Conservation (phyloP, 2,329 filamentous ascomycete species). For the Rhynchosporium graminicola region DNA sequence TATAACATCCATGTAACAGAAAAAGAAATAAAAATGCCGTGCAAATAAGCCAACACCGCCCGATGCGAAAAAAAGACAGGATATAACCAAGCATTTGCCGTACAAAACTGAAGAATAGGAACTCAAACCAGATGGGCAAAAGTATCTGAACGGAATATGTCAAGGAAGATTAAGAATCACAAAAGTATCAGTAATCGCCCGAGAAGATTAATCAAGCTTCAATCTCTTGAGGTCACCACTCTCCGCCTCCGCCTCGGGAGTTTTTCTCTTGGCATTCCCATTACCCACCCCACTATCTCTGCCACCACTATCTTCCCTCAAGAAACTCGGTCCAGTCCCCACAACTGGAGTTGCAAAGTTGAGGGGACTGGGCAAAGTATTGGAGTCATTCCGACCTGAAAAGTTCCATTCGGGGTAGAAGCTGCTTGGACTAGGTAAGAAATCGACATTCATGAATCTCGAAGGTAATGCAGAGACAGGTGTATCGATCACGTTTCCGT, state of each 20-base stretch:
- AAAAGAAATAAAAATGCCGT: constrained; percentile 1
- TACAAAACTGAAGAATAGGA: constrained; percentile 1
- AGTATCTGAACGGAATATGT: not conserved
- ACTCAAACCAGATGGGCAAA: constrained; percentile 5
- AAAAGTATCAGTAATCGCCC: too few species aligned
- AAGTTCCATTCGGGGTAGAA: constrained; percentile 94
- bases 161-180: not conserved
- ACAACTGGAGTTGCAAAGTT: constrained; percentile 85
- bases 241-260: constrained; percentile 34
- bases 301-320: constrained; percentile 53
- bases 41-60: constrained; percentile 5
- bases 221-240: constrained; percentile 35
- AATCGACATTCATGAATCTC: constrained; percentile 82
- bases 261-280: constrained; percentile 37
- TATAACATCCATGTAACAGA: not conserved
- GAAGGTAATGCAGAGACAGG: constrained; percentile 94
- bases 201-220: not conserved
- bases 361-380: constrained; percentile 87
- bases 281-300: constrained; percentile 23
- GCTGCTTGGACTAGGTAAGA: constrained; percentile 85
- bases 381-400: constrained; percentile 63
- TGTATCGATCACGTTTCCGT: constrained; percentile 63
- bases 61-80: constrained; percentile 1
- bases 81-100: not conserved
- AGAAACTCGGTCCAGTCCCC: constrained; percentile 61